phyloP scores from a whole-genome alignment of 768 basidiomycete genomes.

The Gymnopilus dilepis region DNA sequence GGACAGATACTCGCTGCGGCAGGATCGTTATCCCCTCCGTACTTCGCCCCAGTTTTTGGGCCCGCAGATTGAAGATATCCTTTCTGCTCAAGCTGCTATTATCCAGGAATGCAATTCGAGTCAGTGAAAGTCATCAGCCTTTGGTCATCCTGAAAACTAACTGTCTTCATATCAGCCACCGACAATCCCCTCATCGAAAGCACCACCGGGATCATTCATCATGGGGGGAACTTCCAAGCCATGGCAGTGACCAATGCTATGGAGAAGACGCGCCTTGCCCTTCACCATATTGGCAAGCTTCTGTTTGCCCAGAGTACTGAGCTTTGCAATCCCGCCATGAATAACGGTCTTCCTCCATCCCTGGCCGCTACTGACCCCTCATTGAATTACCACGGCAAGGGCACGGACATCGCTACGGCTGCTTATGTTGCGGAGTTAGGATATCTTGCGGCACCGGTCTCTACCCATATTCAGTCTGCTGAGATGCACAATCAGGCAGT shows the following conservation, averaged over 20 bases:
- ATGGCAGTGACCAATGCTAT: slow-evolving; percentile 81
- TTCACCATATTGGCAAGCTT: slow-evolving; percentile 74
- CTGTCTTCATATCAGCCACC: slow-evolving; percentile 55
- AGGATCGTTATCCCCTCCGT: slow-evolving; percentile 74
- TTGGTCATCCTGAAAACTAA: background rate
- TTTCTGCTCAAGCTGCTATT: slow-evolving; percentile 61
- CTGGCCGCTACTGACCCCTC: slow-evolving; percentile 77
- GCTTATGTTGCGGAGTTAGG: slow-evolving; percentile 82
- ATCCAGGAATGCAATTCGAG: slow-evolving; percentile 82
- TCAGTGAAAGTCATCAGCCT: slow-evolving; percentile 38
- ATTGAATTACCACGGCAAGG: slow-evolving; percentile 79
- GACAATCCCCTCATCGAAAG: slow-evolving; percentile 84
- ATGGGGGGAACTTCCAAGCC: slow-evolving; percentile 90
- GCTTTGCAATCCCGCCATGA: slow-evolving; percentile 80
- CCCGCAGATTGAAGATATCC: slow-evolving; percentile 78
- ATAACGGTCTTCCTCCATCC: slow-evolving; percentile 77
- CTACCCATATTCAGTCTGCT: slow-evolving; percentile 80
- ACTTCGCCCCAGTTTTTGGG: slow-evolving; percentile 81
- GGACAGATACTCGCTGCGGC: slow-evolving; percentile 72
- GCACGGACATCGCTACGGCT: slow-evolving; percentile 81
- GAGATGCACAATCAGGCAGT: slow-evolving; percentile 89
- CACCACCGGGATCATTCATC: slow-evolving; percentile 66
- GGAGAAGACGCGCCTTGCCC: slow-evolving; percentile 82
- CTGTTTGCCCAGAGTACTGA: slow-evolving; percentile 76
- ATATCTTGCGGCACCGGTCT: slow-evolving; percentile 77